phyloP scores from a whole-genome alignment of 805 yeast genomes.

The Lachancea mirantina region DNA sequence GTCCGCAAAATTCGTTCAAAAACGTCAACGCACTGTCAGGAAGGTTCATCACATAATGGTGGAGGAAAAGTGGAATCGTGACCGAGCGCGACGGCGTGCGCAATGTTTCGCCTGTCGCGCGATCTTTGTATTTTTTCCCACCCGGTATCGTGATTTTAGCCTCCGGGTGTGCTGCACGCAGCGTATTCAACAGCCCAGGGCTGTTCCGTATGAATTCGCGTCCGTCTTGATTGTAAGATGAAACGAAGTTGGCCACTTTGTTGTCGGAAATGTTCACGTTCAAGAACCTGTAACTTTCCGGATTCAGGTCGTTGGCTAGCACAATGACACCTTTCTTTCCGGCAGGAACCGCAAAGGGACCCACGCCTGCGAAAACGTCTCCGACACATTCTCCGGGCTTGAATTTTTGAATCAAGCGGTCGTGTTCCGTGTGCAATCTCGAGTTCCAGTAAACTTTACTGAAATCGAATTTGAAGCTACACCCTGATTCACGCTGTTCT shows the following conservation, averaged over 20 bases:
- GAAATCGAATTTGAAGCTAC: slow-evolving; percentile 82
- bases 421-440: slow-evolving; percentile 89
- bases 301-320: slow-evolving; percentile 90
- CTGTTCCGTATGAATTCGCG: slow-evolving; percentile 66
- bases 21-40: slow-evolving; percentile 91
- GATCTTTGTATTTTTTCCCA: slow-evolving; percentile 33
- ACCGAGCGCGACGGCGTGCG: slow-evolving; percentile 31
- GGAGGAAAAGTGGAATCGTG: slow-evolving; percentile 20
- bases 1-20: slow-evolving; percentile 67
- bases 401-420: slow-evolving; percentile 58
- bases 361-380: slow-evolving; percentile 98
- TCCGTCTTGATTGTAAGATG: slow-evolving; percentile 71
- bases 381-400: slow-evolving; percentile 67
- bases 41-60: slow-evolving; percentile 88
- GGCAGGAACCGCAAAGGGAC: slow-evolving; percentile 96
- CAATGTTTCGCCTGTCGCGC: slow-evolving; percentile 21
- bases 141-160: slow-evolving; percentile 34
- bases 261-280: slow-evolving; percentile 56
- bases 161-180: too few species aligned
- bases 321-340: slow-evolving; percentile 76
- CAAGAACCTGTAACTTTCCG: slow-evolving; percentile 71
- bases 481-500: slow-evolving; percentile 77
- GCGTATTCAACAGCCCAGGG: slow-evolving; percentile 40
- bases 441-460: slow-evolving; percentile 97
- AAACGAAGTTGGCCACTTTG: slow-evolving; percentile 52